Evolutionary conservation across 179 eudicot genomes (phyloP).

Genomic region (Pouteria campechiana): DNA sequence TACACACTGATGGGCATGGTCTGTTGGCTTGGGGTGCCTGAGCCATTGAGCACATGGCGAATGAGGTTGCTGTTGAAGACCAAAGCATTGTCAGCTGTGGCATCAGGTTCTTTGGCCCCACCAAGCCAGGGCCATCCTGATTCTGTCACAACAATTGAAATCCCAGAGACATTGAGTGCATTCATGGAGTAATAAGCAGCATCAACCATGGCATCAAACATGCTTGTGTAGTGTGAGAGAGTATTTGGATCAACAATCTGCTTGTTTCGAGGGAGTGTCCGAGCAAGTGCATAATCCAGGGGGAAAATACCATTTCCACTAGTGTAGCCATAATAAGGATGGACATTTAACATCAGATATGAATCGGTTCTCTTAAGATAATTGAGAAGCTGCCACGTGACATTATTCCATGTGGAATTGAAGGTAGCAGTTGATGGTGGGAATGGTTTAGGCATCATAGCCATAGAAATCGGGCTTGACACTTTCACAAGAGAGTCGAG

Average conservation of each 20-base stretch:
- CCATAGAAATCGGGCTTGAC: constrained; percentile 66
- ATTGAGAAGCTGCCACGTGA: constrained; percentile 52
- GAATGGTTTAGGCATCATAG: constrained; percentile 75
- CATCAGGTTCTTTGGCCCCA: constrained; percentile 63
- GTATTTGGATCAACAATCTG: constrained; percentile 89
- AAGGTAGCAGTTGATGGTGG: constrained; percentile 93
- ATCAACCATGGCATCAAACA: constrained; percentile 84
- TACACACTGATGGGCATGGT: constrained; percentile 65
- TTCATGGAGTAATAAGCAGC: constrained; percentile 90
- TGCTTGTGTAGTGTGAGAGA: constrained; percentile 67
- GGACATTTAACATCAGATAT: constrained; percentile 65
- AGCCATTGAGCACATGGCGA: constrained; percentile 51
- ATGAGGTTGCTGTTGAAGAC: constrained; percentile 82
- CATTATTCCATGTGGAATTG: constrained; percentile 55
- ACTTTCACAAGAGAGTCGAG: constrained; percentile 62
- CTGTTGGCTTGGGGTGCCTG: constrained; percentile 88
- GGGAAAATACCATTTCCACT: constrained; percentile 80
- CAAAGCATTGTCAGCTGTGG: constrained; percentile 72
- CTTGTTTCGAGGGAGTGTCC: constrained; percentile 65
- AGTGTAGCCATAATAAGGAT: constrained; percentile 85
- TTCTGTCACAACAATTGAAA: constrained; percentile 71
- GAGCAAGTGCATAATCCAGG: constrained; percentile 71
- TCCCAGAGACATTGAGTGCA: constrained; percentile 61
- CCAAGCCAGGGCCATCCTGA: constrained; percentile 97
- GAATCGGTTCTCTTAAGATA: constrained; percentile 68